Percentiles rank a stretch among this genome's conserved stretches.
phyloP scores from a whole-genome alignment of 805 yeast genomes.

The Barnettozyma vustinii region DNA sequence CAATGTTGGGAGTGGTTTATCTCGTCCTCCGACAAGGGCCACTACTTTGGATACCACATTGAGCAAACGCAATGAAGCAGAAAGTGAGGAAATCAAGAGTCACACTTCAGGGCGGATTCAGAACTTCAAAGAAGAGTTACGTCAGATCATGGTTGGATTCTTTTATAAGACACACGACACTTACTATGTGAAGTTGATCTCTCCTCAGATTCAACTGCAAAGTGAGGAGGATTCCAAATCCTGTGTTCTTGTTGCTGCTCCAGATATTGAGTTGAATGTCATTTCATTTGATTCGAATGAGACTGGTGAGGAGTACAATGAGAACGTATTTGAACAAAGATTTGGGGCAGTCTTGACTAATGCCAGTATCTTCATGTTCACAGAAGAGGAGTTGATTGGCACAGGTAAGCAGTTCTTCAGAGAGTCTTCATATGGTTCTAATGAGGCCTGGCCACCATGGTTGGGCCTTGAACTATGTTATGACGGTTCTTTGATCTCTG shows the following conservation, averaged over 20 bases:
- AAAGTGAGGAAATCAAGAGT: constrained; percentile 4
- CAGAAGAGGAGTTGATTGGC: constrained; percentile 40
- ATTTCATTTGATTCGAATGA: constrained; percentile 53
- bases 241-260: constrained; percentile 67
- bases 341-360: constrained; percentile 62
- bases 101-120: constrained; percentile 29
- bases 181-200: constrained; percentile 59
- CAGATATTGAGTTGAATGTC: constrained; percentile 61
- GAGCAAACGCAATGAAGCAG: constrained; percentile 8
- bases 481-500: constrained; percentile 41
- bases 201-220: constrained; percentile 79
- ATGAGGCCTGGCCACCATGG: constrained; percentile 83
- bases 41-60: constrained; percentile 15
- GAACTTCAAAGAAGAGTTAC: constrained; percentile 48
- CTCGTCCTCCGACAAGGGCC: constrained; percentile 15
- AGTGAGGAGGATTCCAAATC: constrained; percentile 47
- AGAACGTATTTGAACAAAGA: constrained; percentile 54
- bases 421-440: constrained; percentile 55
- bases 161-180: constrained; percentile 41
- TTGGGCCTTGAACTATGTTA: constrained; percentile 66
- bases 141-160: constrained; percentile 32
- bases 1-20: constrained; percentile 10
- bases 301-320: constrained; percentile 36
- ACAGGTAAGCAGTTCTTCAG: constrained; percentile 41
- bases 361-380: constrained; percentile 68